phyloP scores from a whole-genome alignment of 2,329 filamentous ascomycete species.

The Ophiostoma australiae region DNA sequence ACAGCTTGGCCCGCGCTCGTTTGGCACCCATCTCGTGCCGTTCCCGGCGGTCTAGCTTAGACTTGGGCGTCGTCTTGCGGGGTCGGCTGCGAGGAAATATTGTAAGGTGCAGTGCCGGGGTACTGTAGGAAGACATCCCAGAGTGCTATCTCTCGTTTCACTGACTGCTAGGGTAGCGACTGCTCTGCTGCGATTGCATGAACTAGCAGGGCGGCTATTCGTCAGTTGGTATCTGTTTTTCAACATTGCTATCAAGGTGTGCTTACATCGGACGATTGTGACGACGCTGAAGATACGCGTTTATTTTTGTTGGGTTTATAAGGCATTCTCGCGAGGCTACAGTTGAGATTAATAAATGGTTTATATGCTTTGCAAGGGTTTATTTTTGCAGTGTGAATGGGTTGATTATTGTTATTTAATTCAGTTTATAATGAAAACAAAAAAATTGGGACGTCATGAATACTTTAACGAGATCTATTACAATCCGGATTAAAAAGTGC shows the following conservation, averaged over 20 bases:
- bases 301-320: too few relatives aligned
- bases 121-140: neutral
- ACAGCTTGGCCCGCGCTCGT: neutral
- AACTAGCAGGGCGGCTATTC: neutral
- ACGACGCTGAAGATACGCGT: neutral
- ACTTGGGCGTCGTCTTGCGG: neutral
- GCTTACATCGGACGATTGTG: neutral
- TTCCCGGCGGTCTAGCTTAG: neutral
- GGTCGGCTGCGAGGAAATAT: neutral
- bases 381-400: too few relatives aligned
- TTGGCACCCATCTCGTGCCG: neutral
- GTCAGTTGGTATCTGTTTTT: neutral
- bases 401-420: too few relatives aligned
- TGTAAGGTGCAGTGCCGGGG: neutral
- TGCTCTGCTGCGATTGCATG: neutral
- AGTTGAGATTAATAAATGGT: too few relatives aligned
- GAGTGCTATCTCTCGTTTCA: neutral
- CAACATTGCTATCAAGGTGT: neutral
- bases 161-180: neutral
- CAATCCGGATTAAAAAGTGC: too few relatives aligned
- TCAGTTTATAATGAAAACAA: too few relatives aligned
- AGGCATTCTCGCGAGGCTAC: too few relatives aligned
- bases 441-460: too few relatives aligned
- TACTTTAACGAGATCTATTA: too few relatives aligned
- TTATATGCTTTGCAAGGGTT: too few relatives aligned